Base-by-base conservation (phyloP, 306 rosid species). In the Trifolium repens region DNA sequence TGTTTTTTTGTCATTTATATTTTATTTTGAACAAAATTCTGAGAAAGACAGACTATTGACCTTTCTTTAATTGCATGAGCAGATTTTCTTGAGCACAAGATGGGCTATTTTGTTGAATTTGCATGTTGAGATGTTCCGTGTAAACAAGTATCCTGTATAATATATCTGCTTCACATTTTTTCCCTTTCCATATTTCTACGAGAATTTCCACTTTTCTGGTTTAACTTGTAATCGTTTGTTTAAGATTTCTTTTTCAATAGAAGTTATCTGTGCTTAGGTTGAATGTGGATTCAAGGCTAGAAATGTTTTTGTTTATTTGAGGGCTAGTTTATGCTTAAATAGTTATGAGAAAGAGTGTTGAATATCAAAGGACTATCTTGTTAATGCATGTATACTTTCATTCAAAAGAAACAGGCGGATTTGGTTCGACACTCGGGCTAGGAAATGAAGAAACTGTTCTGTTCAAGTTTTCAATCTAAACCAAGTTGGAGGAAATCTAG, bases 91-190 rank as follows among this genome's bases (percentile, higher is more conserved):
- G 70, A 94, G 98, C 91, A 90, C 98, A 22, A 85, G 98, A 81
- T 94, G 97, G 98, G 97, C 98, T 61, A 94, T 94, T 84, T 86
- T 94, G 79, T 76, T 91, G 91, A 94, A 94, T 86, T 87, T 94
- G 82, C 98, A 94, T 62, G 98, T 90, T 70, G 98, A 94, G 97
- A 91, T 94, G 98, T 94, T 94, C 80, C 97, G 98, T 2, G 98
- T 91, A 87, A 94, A 94, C 87, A 94, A 94, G 98, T 94, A 94
- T 94, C 98, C 98, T 84, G 9, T 62, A 68, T 27, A 27, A 27
- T 27, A 27, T 82, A 57, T 75, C 43, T 30, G 67, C 34, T 57
- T 66, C 14, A n/a, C 43, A 52, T 16, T 53, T 64, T 60, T 78
- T 44, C 2, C 42, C 58, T 26, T 47, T 66, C 52, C 62, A 60